Percentiles rank a stretch among this genome's conserved stretches.
Evolutionary conservation across 2,329 filamentous ascomycete species (phyloP).

Genomic region (Penicillium sp.): DNA sequence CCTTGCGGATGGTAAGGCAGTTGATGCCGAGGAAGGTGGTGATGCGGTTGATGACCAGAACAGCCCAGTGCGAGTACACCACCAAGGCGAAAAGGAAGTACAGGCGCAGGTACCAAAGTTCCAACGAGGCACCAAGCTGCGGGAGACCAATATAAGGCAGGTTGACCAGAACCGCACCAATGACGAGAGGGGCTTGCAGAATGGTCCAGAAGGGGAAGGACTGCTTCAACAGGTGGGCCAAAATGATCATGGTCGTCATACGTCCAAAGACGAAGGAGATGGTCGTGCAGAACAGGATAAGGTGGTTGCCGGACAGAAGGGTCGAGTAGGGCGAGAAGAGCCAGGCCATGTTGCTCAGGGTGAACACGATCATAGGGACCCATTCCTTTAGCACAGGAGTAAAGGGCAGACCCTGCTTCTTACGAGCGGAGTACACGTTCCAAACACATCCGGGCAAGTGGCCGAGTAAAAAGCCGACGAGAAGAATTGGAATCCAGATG

Average conservation of each 20-base stretch:
- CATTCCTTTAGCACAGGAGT: constrained; percentile 86
- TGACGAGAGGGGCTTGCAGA: constrained; percentile 79
- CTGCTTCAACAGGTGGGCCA: constrained; percentile 87
- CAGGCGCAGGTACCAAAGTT: constrained; percentile 74
- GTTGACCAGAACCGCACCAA: constrained; percentile 78
- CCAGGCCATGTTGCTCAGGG: constrained; percentile 71
- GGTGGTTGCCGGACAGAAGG: constrained; percentile 75
- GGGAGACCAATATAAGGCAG: constrained; percentile 70
- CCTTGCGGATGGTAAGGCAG: constrained; percentile 71
- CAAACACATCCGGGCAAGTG: constrained; percentile 87
- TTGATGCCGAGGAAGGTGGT: constrained; percentile 91
- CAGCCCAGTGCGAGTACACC: constrained; percentile 92
- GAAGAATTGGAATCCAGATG: constrained; percentile 73
- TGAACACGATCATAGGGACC: constrained; percentile 84
- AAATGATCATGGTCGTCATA: constrained; percentile 98
- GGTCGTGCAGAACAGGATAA: constrained; percentile 86
- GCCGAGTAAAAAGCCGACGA: constrained; percentile 60
- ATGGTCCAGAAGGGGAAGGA: constrained; percentile 97
- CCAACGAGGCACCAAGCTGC: constrained; percentile 59
- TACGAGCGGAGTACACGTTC: constrained; percentile 76
- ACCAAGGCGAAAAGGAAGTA: constrained; percentile 79
- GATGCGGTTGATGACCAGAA: constrained; percentile 83
- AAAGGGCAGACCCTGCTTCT: constrained; percentile 66
- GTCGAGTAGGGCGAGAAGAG: constrained; percentile 83
- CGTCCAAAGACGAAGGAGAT: constrained; percentile 97